Conservation (phyloP, 139 green algal species). For the Picochlorum sp. region DNA sequence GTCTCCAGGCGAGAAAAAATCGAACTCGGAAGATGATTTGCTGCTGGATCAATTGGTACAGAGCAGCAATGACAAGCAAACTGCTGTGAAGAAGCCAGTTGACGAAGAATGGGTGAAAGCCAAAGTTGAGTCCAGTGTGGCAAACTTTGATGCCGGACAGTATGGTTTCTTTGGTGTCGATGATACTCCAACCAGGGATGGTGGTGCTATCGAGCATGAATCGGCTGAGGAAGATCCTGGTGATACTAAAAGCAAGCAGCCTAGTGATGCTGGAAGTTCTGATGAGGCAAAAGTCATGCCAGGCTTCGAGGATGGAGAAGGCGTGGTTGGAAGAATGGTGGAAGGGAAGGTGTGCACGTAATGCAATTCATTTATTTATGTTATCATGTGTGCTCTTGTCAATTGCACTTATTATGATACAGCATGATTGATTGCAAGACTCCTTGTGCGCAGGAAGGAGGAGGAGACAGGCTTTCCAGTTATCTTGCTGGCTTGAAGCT, state of each 20-base stretch:
- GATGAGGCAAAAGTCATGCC: too few species aligned
- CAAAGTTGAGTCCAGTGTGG: slow-evolving; percentile 4
- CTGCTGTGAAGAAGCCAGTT: not conserved
- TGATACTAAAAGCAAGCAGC: too few species aligned
- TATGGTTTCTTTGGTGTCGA: slow-evolving; percentile 29
- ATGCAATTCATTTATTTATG: too few species aligned
- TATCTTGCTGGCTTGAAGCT: slow-evolving; percentile 16
- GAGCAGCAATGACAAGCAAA: not conserved
- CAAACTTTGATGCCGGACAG: slow-evolving; percentile 17
- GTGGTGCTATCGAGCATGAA: not conserved
- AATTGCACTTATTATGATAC: too few species aligned
- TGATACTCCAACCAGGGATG: not conserved
- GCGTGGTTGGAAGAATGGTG: too few species aligned
- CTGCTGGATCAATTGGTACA: not conserved
- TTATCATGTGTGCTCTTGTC: too few species aligned
- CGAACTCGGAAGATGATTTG: not conserved
- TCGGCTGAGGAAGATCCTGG: not conserved
- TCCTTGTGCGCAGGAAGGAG: not conserved
- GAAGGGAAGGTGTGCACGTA: too few species aligned
- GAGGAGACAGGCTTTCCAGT: not conserved
- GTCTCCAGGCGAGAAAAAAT: not conserved
- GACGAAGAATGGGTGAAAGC: not conserved
- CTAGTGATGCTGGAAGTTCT: too few species aligned
- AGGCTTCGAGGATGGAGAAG: too few species aligned
- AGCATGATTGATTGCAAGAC: too few species aligned